A percentile compares a stretch with the other conserved stretches of the same genome.
phyloP scores from a whole-genome alignment of 495 filamentous ascomycete species.

The Penicillium coprophilum region DNA sequence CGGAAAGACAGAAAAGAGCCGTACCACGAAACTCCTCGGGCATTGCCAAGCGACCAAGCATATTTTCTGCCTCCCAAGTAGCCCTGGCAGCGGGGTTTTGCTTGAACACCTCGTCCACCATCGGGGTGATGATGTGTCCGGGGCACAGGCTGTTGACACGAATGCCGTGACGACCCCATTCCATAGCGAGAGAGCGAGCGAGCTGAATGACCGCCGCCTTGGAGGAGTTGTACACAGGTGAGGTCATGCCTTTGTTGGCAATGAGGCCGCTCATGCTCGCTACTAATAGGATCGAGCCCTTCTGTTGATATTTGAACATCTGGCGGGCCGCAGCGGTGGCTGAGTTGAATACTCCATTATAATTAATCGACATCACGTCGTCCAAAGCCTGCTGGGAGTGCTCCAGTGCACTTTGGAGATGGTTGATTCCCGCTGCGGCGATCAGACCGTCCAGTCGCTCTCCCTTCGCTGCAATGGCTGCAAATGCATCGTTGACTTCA shows the following conservation, averaged over 20 bases:
- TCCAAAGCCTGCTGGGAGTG: slow-evolving; percentile 64
- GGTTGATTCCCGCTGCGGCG: slow-evolving; percentile 78
- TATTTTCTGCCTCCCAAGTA: slow-evolving; percentile 67
- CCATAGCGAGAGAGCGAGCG: slow-evolving; percentile 64
- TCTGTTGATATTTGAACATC: slow-evolving; percentile 62
- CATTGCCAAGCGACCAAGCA: slow-evolving; percentile 62
- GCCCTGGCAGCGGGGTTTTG: slow-evolving; percentile 58
- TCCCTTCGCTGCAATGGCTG: slow-evolving; percentile 53
- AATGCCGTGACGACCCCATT: slow-evolving; percentile 68
- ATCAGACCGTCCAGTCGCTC: slow-evolving; percentile 71
- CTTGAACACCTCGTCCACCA: slow-evolving; percentile 67
- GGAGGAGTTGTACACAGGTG: slow-evolving; percentile 66
- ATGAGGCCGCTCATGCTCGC: slow-evolving; percentile 79
- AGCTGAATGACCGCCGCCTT: slow-evolving; percentile 72
- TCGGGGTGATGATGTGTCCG: slow-evolving; percentile 71
- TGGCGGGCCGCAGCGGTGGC: slow-evolving; percentile 73
- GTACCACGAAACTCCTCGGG: slow-evolving; percentile 68
- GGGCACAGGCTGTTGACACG: slow-evolving; percentile 67
- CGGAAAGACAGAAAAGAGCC: slow-evolving; percentile 59
- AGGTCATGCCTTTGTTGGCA: slow-evolving; percentile 71
- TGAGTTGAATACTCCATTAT: slow-evolving; percentile 74
- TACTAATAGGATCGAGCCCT: slow-evolving; percentile 70
- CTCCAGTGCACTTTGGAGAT: slow-evolving; percentile 67
- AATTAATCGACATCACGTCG: slow-evolving; percentile 70
- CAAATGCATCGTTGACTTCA: slow-evolving; percentile 54